Conservation (phyloP, 2,329 filamentous ascomycete genomes). For the Penicillium polonicum region DNA sequence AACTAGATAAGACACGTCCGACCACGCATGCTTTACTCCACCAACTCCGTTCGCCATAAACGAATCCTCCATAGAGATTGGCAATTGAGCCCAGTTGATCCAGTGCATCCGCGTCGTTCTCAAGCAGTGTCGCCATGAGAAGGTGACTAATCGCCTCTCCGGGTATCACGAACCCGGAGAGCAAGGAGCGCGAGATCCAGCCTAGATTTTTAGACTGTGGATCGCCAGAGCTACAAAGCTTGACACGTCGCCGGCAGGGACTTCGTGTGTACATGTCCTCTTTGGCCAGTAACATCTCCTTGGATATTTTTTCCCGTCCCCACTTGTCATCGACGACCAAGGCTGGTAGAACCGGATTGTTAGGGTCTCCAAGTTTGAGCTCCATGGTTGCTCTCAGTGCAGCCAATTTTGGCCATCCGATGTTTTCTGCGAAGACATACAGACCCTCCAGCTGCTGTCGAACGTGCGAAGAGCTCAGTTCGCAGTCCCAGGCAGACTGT, state of each 20-base stretch:
- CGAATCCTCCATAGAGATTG: slow-evolving; percentile 56
- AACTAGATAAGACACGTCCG: slow-evolving; percentile 52
- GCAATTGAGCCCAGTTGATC: slow-evolving; percentile 50
- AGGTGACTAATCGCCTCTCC: slow-evolving; percentile 55
- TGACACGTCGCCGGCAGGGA: slow-evolving; percentile 28
- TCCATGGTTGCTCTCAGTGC: slow-evolving; percentile 38
- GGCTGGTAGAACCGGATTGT: slow-evolving; percentile 11
- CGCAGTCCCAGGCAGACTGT: slow-evolving; percentile 36
- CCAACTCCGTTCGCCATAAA: slow-evolving; percentile 51
- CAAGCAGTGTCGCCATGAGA: slow-evolving; percentile 56
- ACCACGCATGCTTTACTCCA: slow-evolving; percentile 59
- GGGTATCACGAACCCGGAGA: slow-evolving; percentile 55
- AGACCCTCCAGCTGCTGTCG: slow-evolving; percentile 51
- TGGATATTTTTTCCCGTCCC: slow-evolving; percentile 8
- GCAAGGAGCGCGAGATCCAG: slow-evolving; percentile 57
- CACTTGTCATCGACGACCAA: slow-evolving; percentile 15
- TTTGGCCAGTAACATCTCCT: slow-evolving; percentile 13
- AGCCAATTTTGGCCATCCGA: slow-evolving; percentile 51
- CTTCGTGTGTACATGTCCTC: slow-evolving; percentile 35
- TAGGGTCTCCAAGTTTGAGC: slow-evolving; percentile 33
- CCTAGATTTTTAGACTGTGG: slow-evolving; percentile 42
- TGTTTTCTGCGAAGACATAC: slow-evolving; percentile 49
- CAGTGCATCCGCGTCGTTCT: slow-evolving; percentile 54
- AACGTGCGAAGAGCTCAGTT: slow-evolving; percentile 38
- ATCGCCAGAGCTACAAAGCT: slow-evolving; percentile 25